These are phyloP conservation scores for Rhipidocladum racemiflorum DNA, from an alignment of 176 grass and related monocot species.

Conservation along the genomic window DNA sequence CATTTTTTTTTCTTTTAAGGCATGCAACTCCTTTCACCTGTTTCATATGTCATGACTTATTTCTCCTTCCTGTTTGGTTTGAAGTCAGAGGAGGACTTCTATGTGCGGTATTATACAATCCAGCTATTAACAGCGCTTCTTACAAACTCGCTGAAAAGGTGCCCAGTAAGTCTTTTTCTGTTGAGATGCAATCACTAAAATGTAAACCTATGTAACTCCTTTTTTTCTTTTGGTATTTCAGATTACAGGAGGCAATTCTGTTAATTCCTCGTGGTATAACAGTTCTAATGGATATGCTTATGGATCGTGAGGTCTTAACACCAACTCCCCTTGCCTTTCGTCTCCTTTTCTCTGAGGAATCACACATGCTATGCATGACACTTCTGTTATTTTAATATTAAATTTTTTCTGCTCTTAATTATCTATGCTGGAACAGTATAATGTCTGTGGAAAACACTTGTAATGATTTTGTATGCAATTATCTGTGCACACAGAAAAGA, in stretches of 20 bases:
- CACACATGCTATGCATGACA: constrained; percentile 7
- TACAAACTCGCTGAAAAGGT: constrained; percentile 94
- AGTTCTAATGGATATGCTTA: constrained; percentile 98
- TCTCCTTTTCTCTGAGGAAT: constrained; percentile 3
- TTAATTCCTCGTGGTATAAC: constrained; percentile 98
- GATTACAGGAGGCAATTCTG: constrained; percentile 95
- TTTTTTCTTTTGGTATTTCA: constrained; percentile 44
- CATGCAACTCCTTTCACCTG: background rate
- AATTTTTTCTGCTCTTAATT: background rate
- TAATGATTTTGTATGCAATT: constrained; percentile 5
- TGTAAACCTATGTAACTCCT: constrained; percentile 26
- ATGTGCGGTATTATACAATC: constrained; percentile 96
- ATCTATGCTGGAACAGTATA: background rate
- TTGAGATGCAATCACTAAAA: constrained; percentile 7
- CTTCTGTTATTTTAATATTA: background rate
- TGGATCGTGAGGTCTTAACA: constrained; percentile 85
- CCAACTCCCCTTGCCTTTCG: background rate
- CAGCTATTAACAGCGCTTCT: constrained; percentile 95
- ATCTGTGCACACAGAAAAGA: background rate
- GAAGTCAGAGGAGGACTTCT: constrained; percentile 98
- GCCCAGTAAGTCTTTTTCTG: constrained; percentile 47
- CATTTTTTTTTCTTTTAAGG: constrained; percentile 15
- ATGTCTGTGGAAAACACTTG: background rate
- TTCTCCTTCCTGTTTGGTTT: constrained; percentile 23
- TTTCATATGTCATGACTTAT: constrained; percentile 13